A percentile compares a stretch with the other conserved stretches of the same genome.
phyloP scores from a whole-genome alignment of 495 filamentous ascomycete genomes.

The Penicillium pulvis region DNA sequence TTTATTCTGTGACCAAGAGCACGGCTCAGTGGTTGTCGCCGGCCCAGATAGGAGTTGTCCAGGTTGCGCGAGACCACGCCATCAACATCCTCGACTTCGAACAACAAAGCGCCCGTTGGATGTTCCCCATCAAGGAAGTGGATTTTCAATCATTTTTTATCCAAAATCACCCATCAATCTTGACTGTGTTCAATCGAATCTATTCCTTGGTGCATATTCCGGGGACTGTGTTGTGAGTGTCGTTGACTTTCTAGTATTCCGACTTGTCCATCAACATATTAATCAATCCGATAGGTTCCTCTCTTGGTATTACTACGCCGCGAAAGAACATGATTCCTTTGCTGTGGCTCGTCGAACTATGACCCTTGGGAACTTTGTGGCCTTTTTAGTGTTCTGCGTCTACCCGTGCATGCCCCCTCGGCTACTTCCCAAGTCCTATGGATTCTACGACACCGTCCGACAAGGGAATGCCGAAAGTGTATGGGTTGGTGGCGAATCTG shows the following conservation, averaged over 20 bases:
- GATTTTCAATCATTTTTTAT: slow-evolving; percentile 64
- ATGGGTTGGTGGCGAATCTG: slow-evolving; percentile 61
- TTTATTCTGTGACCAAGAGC: slow-evolving; percentile 63
- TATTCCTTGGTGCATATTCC: slow-evolving; percentile 70
- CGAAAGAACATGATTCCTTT: slow-evolving; percentile 56
- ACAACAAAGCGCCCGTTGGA: slow-evolving; percentile 52
- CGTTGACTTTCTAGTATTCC: background rate
- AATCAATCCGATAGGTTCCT: slow-evolving; percentile 49
- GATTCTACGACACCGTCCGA: slow-evolving; percentile 65
- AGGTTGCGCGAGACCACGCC: slow-evolving; percentile 65
- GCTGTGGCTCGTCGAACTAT: slow-evolving; percentile 61
- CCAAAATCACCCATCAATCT: slow-evolving; percentile 50
- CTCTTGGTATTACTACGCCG: slow-evolving; percentile 66
- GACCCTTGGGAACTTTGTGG: slow-evolving; percentile 63
- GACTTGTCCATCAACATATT: background rate
- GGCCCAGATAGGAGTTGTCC: slow-evolving; percentile 58
- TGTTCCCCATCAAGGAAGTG: slow-evolving; percentile 58
- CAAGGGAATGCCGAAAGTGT: slow-evolving; percentile 62
- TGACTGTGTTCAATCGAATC: slow-evolving; percentile 62
- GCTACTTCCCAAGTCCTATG: slow-evolving; percentile 59
- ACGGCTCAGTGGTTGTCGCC: slow-evolving; percentile 48
- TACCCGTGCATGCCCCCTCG: slow-evolving; percentile 69
- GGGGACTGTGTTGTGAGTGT: slow-evolving; percentile 62
- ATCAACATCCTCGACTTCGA: slow-evolving; percentile 64
- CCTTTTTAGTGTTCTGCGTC: slow-evolving; percentile 62